These are phyloP conservation scores for Biscutella laevigata DNA, from an alignment of 441 rosid species.

Conservation along the genomic window DNA sequence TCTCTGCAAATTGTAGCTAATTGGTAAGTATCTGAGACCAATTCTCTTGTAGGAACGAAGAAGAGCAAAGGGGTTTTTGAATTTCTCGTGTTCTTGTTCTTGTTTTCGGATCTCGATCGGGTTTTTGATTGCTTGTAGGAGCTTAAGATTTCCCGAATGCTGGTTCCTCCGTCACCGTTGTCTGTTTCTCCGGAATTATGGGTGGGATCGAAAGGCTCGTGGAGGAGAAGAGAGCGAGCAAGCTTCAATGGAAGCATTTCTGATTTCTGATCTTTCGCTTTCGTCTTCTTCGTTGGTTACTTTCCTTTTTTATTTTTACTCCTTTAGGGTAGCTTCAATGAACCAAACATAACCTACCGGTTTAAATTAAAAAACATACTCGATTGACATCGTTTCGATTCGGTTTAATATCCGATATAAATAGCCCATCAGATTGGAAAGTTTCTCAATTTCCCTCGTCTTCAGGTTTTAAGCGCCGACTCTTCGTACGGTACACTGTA, in stretches of 20 bases:
- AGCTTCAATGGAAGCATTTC: slow-evolving; percentile 56
- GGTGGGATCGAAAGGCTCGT: slow-evolving; percentile 31
- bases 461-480: slow-evolving; percentile 14
- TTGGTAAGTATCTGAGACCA: slow-evolving; percentile 44
- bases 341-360: slow-evolving; percentile 12
- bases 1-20: slow-evolving; percentile 53
- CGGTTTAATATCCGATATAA: not conserved
- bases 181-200: slow-evolving; percentile 21
- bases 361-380: not conserved
- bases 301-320: slow-evolving; percentile 4
- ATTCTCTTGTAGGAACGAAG: slow-evolving; percentile 46
- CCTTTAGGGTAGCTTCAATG: slow-evolving; percentile 1
- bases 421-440: not conserved
- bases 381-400: not conserved
- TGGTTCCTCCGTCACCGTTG: slow-evolving; percentile 11
- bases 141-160: slow-evolving; percentile 21
- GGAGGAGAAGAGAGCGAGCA: slow-evolving; percentile 45
- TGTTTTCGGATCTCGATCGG: slow-evolving; percentile 22
- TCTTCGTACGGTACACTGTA: not conserved
- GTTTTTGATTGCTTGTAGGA: slow-evolving; percentile 20
- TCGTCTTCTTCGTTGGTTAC: slow-evolving; percentile 11
- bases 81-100: not conserved
- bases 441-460: not conserved
- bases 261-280: not conserved
- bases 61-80: slow-evolving; percentile 42